Base-by-base conservation (phyloP, 495 filamentous ascomycete genomes). In the Penicillium bovifimosum region DNA sequence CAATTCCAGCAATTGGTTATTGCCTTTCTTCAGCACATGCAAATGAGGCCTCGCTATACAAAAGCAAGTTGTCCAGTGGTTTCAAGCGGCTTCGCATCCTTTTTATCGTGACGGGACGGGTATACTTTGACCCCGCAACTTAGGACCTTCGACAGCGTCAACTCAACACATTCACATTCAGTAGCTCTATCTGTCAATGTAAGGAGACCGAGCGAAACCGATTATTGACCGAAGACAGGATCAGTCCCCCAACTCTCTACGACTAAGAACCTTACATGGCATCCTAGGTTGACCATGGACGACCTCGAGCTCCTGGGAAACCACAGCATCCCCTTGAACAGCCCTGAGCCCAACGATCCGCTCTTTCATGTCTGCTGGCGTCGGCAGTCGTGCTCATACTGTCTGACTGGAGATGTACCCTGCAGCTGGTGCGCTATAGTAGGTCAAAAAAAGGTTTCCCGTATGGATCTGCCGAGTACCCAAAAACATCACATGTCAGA, bases 391-490 rank as follows among this genome's bases (percentile, higher is more conserved):
- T 78, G 75, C 51, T 60, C 61, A n/a, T 51, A 57, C 26, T 78
- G 75, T 54, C 51, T 78, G 29, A 42, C 61, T 29, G 66, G 69
- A 7, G 59, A 65, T 47, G 54, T 65, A 10, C 56, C 62, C 24
- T 81, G 78, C 65, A 77, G 77, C 38, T 81, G 78, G 78, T 81
- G 78, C 60, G 64, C 77, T n/a, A 67, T 74, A 56, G 77, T 81
- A 70, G 49, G 76, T 70, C 13, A 35, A 5, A 16, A n/a, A 35
- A 5, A 16, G 34, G n/a, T 6, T 36, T n/a, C 24, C 27, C 34
- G 34, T 40, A 36, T 54, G 31, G 20, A 24, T 24, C 20, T 24
- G 20, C 20, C 20, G 20, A 24, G 20, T 24, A 24, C 2, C 4
- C 14, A 43, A 33, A 18, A 36, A 6, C 14, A 36, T 16, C 34